These are phyloP conservation scores for Pisolithus marmoratus DNA, from an alignment of 768 basidiomycete species.

Conservation along the genomic window DNA sequence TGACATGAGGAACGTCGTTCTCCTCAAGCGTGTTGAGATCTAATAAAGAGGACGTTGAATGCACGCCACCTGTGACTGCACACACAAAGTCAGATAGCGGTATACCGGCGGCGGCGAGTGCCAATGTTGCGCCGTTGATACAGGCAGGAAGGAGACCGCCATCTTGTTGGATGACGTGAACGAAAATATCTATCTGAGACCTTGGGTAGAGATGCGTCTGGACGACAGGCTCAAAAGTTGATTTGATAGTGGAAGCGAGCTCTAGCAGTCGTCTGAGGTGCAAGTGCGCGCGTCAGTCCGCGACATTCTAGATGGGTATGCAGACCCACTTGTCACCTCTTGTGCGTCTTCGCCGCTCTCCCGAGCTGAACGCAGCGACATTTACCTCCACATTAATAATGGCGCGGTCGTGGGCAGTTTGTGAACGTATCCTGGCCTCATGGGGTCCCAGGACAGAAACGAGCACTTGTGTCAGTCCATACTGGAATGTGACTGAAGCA, in stretches of 20 bases:
- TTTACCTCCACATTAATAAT: constrained; percentile 85
- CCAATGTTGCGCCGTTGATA: constrained; percentile 92
- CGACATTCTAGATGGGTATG: too few species aligned
- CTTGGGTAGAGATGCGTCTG: constrained; percentile 89
- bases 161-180: constrained; percentile 92
- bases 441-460: constrained; percentile 90
- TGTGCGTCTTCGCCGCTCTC: constrained; percentile 68
- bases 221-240: constrained; percentile 95
- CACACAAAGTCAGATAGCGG: constrained; percentile 89
- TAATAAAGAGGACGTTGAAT: constrained; percentile 73
- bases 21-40: constrained; percentile 90
- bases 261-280: constrained; percentile 73
- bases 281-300: neutral
- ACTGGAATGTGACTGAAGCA: constrained; percentile 76
- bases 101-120: constrained; percentile 85
- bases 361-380: constrained; percentile 82
- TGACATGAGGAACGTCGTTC: constrained; percentile 81
- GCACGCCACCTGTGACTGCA: constrained; percentile 83
- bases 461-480: constrained; percentile 86
- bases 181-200: constrained; percentile 88
- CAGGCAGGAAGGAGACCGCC: constrained; percentile 87
- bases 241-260: constrained; percentile 79
- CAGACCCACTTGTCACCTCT: constrained; percentile 80
- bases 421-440: constrained; percentile 77
- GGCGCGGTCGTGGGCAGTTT: constrained; percentile 82